phyloP scores from a whole-genome alignment of 495 filamentous ascomycete genomes.

The Sporormia fimetaria region DNA sequence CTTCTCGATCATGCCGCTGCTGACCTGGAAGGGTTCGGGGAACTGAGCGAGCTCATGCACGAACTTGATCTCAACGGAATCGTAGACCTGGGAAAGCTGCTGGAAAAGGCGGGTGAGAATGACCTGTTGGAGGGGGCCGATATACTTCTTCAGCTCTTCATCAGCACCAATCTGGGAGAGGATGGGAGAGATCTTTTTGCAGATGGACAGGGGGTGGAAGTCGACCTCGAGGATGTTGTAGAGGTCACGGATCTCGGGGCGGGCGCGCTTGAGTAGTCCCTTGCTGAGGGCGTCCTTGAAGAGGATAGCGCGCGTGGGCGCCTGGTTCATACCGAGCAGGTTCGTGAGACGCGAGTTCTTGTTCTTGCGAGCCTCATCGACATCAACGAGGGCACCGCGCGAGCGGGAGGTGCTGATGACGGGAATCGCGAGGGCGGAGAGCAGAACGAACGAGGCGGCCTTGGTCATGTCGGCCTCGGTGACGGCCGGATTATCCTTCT shows the following conservation, averaged over 20 bases:
- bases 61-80: slow-evolving; percentile 89
- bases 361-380: slow-evolving; percentile 94
- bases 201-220: slow-evolving; percentile 97
- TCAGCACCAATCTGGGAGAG: slow-evolving; percentile 87
- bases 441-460: slow-evolving; percentile 89
- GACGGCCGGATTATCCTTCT: slow-evolving; percentile 90
- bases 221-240: slow-evolving; percentile 98
- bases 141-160: slow-evolving; percentile 92
- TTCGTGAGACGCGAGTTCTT: slow-evolving; percentile 97
- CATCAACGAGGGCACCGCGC: slow-evolving; percentile 86
- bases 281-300: slow-evolving; percentile 96
- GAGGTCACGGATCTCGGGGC: slow-evolving; percentile 85
- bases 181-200: slow-evolving; percentile 97
- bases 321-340: slow-evolving; percentile 79
- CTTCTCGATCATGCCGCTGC: slow-evolving; percentile 86
- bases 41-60: slow-evolving; percentile 91
- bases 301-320: slow-evolving; percentile 77
- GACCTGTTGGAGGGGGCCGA: slow-evolving; percentile 89
- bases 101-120: slow-evolving; percentile 97
- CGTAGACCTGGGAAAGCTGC: slow-evolving; percentile 97
- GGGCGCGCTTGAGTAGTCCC: slow-evolving; percentile 78
- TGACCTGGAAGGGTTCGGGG: slow-evolving; percentile 93
- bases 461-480: slow-evolving; percentile 77
- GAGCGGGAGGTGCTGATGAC: slow-evolving; percentile 98
- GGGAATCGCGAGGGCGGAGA: slow-evolving; percentile 89